Base-by-base conservation (phyloP, 176 grass and related monocot genomes). In the Carex littledalei region DNA sequence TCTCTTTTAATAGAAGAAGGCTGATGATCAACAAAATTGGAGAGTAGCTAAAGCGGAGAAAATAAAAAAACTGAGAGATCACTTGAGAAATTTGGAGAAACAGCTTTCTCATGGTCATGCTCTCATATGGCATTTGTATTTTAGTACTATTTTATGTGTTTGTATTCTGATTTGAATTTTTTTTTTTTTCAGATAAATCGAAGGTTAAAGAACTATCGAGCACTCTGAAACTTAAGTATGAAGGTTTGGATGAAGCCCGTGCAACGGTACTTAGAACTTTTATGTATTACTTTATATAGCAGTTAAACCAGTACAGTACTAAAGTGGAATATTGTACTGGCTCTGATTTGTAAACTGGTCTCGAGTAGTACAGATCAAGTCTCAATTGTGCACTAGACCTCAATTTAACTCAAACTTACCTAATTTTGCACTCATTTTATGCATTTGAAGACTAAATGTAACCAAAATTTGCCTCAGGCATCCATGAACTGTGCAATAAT, bases 21-120 rank as follows among this genome's bases (percentile, higher is more conserved):
- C 84, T 34, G 91, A 91, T 84, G 87, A 99, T 47, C 96, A 94
- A 83, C 88, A 72, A 84, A 91, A 81, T 69, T 96, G 91, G 97
- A 93, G 85, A 80, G 66, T 83, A 37, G 80, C 84, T 79, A 94
- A 94, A 90, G 61, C 85, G 74, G 88, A 96, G 24, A 92, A 92
- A 78, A 86, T 87, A 16, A 92, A 91, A 79, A 91, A 90, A 55
- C 85, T 99, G 84, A 94, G 78, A 87, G 86, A 94, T 53, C 72
- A 57, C 14, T 86, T 96, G 71, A 84, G 18, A 59, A 78, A 87
- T 79, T 66, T 94, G 77, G 91, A 87, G 86, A 91, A 72, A 61
- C 49, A 74, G 86, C 92, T 86, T 87, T 85, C 63, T 18, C 68
- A 86, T 81, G 79, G 90, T 91, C 58, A 35, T 84, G 75, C 72